Base-by-base conservation (phyloP, 2,329 filamentous ascomycete genomes). In the Lizonia empirigonia region DNA sequence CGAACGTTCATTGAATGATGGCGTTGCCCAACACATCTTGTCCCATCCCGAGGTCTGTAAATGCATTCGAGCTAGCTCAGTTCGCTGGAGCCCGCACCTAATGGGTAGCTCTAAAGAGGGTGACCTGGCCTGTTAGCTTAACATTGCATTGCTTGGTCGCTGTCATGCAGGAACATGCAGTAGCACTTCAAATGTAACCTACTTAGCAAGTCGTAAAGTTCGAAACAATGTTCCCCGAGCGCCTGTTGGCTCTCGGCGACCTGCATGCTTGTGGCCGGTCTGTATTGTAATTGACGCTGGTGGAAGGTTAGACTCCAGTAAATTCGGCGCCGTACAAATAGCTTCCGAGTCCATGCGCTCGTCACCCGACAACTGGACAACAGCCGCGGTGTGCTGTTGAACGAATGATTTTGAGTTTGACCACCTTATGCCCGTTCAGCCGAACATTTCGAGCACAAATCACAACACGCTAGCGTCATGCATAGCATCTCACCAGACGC, bases 391-490 rank as follows among this genome's bases (percentile, higher is more conserved):
- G 15, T 36, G 5, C n/a, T 15, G n/a, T 2, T 12, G 27, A 46
- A 13, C 9, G 4, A 27, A 8, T n/a, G 13, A 35, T 7, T 26
- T 22, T 27, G 30, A 23, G 19, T 20, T 42, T 22, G 20, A 20
- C 9, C 12, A 29, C 18, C 27, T 12, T 20, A 27, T 30, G 37
- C n/a, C 32, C 26, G 24, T 36, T 27, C 34, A 24, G 32, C 37
- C 32, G n/a, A 19, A 10, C 4, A 7, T 18, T 22, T 27, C 9
- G 18, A 30, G 32, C 27, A 39, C 15, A 18, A 47, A 20, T 26
- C 42, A 42, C 27, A n/a, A 32, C n/a, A 44, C 37, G n/a, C 27
- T 47, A 46, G 49, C 49, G 37, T 52, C 33, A 47, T 47, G 37
- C 42, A 42, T 34, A 30, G 23, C 24, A 40, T 24, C 24, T 41